Evolutionary conservation across 352 stramenopile species (phyloP).

Genomic region (Globisporangium polare): DNA sequence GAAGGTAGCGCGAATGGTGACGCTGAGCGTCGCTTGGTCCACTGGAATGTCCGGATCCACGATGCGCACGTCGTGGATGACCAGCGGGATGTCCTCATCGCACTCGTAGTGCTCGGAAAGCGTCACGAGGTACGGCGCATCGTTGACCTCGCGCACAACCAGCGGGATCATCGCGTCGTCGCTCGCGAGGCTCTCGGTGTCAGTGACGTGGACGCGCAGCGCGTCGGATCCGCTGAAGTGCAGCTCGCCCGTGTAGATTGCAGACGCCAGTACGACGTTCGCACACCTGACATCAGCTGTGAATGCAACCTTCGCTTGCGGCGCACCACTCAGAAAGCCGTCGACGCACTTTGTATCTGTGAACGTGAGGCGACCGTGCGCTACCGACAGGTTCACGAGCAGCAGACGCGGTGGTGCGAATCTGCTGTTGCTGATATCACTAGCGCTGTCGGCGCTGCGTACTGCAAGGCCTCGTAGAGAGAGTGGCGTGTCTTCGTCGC

Average conservation of each 20-base stretch:
- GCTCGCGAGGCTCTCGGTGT: constrained; percentile 10
- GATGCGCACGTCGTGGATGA: constrained; percentile 40
- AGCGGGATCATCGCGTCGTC: constrained; percentile 41
- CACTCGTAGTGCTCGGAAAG: constrained; percentile 38
- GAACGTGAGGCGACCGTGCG: constrained; percentile 26
- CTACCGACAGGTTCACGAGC: constrained; percentile 26
- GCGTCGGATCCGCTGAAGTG: constrained; percentile 46
- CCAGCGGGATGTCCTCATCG: constrained; percentile 47
- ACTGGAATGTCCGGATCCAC: constrained; percentile 38
- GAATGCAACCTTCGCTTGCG: constrained; percentile 17
- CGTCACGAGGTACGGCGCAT: constrained; percentile 49
- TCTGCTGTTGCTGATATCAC: background rate
- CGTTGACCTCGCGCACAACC: constrained; percentile 51
- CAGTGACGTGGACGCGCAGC: constrained; percentile 30
- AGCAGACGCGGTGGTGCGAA: constrained; percentile 14
- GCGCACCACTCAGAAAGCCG: constrained; percentile 9
- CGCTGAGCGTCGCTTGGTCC: constrained; percentile 4
- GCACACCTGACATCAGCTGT: constrained; percentile 29
- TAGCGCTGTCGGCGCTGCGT: constrained; percentile 25
- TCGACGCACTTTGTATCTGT: constrained; percentile 25
- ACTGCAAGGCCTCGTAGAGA: constrained; percentile 35
- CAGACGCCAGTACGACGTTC: constrained; percentile 29
- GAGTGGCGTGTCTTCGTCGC: constrained; percentile 37
- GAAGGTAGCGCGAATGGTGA: constrained; percentile 25
- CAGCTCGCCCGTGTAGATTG: constrained; percentile 35